Evolutionary conservation across 805 yeast species (phyloP), one percentile per base, ranked within the genome.

Genomic region (Scheffersomyces spartinae): DNA sequence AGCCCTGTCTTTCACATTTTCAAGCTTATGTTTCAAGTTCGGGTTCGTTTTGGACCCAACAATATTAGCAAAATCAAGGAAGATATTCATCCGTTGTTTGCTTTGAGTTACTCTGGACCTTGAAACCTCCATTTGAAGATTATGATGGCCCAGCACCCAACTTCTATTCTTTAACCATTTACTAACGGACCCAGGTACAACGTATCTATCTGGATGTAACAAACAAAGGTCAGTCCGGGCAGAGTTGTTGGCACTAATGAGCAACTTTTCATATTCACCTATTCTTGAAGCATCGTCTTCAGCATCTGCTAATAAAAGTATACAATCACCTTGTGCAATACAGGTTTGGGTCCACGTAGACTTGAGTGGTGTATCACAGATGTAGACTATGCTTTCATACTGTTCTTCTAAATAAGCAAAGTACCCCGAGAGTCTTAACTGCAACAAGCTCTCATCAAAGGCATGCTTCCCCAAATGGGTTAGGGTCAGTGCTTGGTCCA

Each of bases 141-240:
- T 97, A 46, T 91, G 96, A 44, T 88, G 95, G 0, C 84, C 73
- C 35, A 83, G 83, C 3, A 91, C 84, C 97, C 97, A 91, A 2
- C 74, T 67, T 34, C 98, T 59, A 31, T 71, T 71, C 40, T 79
- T 80, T 25, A 91, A 60, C 97, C 97, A 88, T 25, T 64, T 61
- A 23, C 74, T 73, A 0, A 96, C 85, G 6, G 80, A 63, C 0
- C 98, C 98, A 0, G 94, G 88, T 14, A 68, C 68, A 4, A 91
- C 95, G 34, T 59, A 71, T 36, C 78, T 68, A 14, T 84, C 94
- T 4, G 84, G 78, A 42, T 88, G 98, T 10, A 91, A 49, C 26
- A 88, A 55, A 17, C 91, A 76, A 28, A 88, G 59, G 35, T 91
- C 97, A 0, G 94, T 81, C 40, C 94, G 63, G 1, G 96, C 93